Conservation (phyloP, 768 basidiomycete species). For the Hygrophorus pudorinus region DNA sequence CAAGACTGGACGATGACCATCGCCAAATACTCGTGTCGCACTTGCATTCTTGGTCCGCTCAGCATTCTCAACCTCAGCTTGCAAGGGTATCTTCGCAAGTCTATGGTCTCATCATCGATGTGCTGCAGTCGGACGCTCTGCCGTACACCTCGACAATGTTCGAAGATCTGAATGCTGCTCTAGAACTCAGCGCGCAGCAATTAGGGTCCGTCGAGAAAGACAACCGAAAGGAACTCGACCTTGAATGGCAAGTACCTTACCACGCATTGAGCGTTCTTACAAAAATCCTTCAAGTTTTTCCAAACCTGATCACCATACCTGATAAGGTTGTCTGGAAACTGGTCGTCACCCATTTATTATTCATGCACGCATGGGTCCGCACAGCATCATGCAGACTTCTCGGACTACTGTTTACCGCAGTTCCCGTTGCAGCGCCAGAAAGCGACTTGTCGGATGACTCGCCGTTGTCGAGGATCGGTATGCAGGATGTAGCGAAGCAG, state of each 20-base stretch:
- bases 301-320: constrained; percentile 34
- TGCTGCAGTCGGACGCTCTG: constrained; percentile 36
- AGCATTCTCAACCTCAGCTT: constrained; percentile 49
- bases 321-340: constrained; percentile 51
- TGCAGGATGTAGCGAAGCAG: constrained; percentile 67
- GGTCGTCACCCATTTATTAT: constrained; percentile 61
- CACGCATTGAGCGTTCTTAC: constrained; percentile 59
- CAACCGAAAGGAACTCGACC: constrained; percentile 38
- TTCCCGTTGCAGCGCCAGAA: constrained; percentile 31
- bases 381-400: constrained; percentile 69
- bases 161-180: constrained; percentile 42
- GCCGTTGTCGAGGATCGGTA: constrained; percentile 42
- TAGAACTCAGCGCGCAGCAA: constrained; percentile 33
- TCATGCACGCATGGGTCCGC: constrained; percentile 93
- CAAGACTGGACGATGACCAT: constrained; percentile 52
- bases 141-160: constrained; percentile 41
- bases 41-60: constrained; percentile 70
- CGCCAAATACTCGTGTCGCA: constrained; percentile 53
- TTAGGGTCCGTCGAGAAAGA: constrained; percentile 32
- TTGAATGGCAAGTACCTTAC: constrained; percentile 79
- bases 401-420: constrained; percentile 54
- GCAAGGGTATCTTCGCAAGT: constrained; percentile 71
- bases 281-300: constrained; percentile 52
- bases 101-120: constrained; percentile 73
- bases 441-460: constrained; percentile 22